These are phyloP conservation scores for Diplotaxis tenuifolia DNA, from an alignment of 345 rosid genomes.

Conservation along the genomic window DNA sequence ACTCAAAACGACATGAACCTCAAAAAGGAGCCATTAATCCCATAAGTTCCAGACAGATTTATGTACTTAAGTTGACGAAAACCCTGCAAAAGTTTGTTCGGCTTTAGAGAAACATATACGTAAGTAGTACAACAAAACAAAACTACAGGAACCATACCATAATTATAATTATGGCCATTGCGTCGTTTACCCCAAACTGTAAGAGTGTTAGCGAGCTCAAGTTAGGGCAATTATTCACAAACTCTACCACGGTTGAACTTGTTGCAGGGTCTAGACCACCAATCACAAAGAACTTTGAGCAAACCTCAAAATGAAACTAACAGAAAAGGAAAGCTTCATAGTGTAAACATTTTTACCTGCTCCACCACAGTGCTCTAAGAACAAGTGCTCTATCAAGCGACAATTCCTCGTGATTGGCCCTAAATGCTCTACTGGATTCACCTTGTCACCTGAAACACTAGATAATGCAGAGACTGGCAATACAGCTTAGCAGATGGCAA, in stretches of 20 bases:
- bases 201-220: conserved; percentile 66
- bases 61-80: conserved; percentile 65
- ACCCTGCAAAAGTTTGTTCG: conserved; percentile 48
- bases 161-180: conserved; percentile 53
- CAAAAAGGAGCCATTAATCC: conserved; percentile 69
- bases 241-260: conserved; percentile 60
- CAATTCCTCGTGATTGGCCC: conserved; percentile 59
- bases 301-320: conserved; percentile 4
- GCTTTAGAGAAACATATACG: neutral
- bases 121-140: conserved; percentile 17
- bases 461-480: too few species aligned
- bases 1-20: conserved; percentile 44
- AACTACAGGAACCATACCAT: conserved; percentile 44
- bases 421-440: conserved; percentile 62
- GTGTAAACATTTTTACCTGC: conserved; percentile 45
- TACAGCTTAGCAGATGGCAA: too few species aligned
- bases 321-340: conserved; percentile 15
- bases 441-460: conserved; percentile 36
- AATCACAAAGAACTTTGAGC: conserved; percentile 37
- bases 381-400: conserved; percentile 70
- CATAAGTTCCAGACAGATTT: conserved; percentile 60
- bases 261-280: conserved; percentile 68
- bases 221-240: conserved; percentile 64
- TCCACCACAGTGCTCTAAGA: conserved; percentile 50
- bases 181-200: conserved; percentile 70